Base-by-base conservation (phyloP, 2,329 filamentous ascomycete species). In the Fusarium agapanthi region DNA sequence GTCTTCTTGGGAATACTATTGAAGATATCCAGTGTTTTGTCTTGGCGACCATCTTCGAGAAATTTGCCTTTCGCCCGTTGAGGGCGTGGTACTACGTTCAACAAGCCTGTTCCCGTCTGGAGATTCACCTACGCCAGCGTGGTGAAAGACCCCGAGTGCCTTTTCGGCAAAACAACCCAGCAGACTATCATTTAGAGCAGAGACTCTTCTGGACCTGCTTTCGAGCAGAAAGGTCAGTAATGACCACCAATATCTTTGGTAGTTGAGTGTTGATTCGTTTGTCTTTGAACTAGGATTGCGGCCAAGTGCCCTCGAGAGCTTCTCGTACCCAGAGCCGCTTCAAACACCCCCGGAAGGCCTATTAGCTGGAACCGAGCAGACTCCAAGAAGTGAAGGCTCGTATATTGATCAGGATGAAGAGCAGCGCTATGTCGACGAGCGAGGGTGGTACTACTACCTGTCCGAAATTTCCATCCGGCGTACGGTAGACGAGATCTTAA, bases 21-120 rank as follows among this genome's bases (percentile, higher is more conserved):
- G 35, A 65, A 30, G 76, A 78, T 44, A 78, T 78, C 4, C 76
- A 78, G 37, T 78, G 76, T 37, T 65, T 78, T 7, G 77, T 73
- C 20, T 65, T 75, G 1, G 74, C 76, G 20, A 62, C 61, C 15
- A 66, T 77, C 24, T 76, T 68, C 32, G 75, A 77, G 44, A 77
- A 75, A 41, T 72, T 66, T 38, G 62, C 63, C 14, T 45, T 77
- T 6, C 66, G 75, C 12, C 74, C 73, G 7, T n/a, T 77, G 22
- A 60, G 70, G 30, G 67, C 75, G 15, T 76, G 71, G 67, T 74
- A 72, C 34, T 71, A 73, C 26, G 40, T 77, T 30, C 72, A 77
- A 34, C 74, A 76, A 47, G 75, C 74, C 7, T 64, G 55, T 20
- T 37, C 43, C 7, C 59, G 67, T 4, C 67, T 76, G 5, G 59